Conservation (phyloP, 2,329 filamentous ascomycete species). For the Colletotrichum tabaci region DNA sequence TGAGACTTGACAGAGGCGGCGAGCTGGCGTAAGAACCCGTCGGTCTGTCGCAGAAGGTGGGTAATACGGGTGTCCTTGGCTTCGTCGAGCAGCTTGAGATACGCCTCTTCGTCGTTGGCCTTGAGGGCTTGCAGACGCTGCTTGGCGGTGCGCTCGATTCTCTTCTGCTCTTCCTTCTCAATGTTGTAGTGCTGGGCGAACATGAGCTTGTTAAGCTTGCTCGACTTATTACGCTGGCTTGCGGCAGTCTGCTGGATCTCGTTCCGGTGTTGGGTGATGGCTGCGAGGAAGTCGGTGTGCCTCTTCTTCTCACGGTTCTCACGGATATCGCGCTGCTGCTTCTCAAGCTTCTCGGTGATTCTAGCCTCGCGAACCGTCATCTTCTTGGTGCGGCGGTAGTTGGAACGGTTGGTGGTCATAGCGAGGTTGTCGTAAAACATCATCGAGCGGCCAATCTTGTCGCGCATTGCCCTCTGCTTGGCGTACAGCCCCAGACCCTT, state of each 20-base stretch:
- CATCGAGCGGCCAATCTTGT: constrained; percentile 92
- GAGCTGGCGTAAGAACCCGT: constrained; percentile 96
- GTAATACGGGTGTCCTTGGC: constrained; percentile 99
- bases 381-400: constrained; percentile 96
- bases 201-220: constrained; percentile 93
- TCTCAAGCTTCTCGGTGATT: constrained; percentile 98
- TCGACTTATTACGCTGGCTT: constrained; percentile 79
- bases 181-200: constrained; percentile 92
- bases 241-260: constrained; percentile 80
- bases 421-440: constrained; percentile 95
- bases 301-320: constrained; percentile 99
- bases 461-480: constrained; percentile 88
- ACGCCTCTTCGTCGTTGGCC: constrained; percentile 99
- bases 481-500: constrained; percentile 91
- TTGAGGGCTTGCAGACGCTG: constrained; percentile 99
- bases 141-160: constrained; percentile 96
- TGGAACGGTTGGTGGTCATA: constrained; percentile 94
- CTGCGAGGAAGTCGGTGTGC: constrained; percentile 90
- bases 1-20: constrained; percentile 95
- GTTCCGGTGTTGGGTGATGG: constrained; percentile 85
- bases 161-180: constrained; percentile 99
- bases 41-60: constrained; percentile 95
- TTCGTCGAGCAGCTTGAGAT: constrained; percentile 96
- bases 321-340: constrained; percentile 96
- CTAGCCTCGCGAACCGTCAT: constrained; percentile 94